Conservation (phyloP, 148 eudicot genomes). For the Fagopyrum esculentum region DNA sequence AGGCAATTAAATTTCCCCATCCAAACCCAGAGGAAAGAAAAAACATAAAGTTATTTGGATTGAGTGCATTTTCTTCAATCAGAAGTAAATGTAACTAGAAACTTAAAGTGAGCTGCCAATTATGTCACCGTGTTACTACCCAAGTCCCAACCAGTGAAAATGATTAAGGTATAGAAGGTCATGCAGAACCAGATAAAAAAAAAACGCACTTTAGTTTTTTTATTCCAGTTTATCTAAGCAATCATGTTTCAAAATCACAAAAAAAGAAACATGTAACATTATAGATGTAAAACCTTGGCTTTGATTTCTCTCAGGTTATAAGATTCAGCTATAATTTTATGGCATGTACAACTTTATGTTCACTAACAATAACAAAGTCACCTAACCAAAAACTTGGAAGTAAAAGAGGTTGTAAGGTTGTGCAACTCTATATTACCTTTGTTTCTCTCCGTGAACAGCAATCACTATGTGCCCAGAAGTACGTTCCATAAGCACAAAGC, state of each 20-base stretch:
- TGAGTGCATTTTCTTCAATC: background rate
- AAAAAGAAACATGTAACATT: background rate
- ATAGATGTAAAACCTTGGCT: background rate
- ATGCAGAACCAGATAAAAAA: background rate
- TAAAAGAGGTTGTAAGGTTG: background rate
- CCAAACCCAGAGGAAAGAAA: background rate
- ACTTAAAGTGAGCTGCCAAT: background rate
- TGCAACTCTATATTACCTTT: slow-evolving; percentile 42
- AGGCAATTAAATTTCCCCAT: background rate
- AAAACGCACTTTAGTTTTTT: background rate
- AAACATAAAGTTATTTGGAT: background rate
- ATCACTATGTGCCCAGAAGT: slow-evolving; percentile 95
- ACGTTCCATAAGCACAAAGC: slow-evolving; percentile 84
- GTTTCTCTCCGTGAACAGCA: slow-evolving; percentile 80
- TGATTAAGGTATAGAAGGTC: background rate
- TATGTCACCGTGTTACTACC: background rate
- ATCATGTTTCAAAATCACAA: background rate
- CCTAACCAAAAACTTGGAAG: background rate
- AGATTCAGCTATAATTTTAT: background rate
- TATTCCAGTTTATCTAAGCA: slow-evolving; percentile 2
- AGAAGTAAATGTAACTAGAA: background rate
- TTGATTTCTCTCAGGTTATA: background rate
- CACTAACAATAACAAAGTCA: background rate
- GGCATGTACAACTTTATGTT: background rate
- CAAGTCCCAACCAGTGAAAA: background rate